phyloP scores from a whole-genome alignment of 2,329 filamentous ascomycete genomes.

The Cercospora beticola region DNA sequence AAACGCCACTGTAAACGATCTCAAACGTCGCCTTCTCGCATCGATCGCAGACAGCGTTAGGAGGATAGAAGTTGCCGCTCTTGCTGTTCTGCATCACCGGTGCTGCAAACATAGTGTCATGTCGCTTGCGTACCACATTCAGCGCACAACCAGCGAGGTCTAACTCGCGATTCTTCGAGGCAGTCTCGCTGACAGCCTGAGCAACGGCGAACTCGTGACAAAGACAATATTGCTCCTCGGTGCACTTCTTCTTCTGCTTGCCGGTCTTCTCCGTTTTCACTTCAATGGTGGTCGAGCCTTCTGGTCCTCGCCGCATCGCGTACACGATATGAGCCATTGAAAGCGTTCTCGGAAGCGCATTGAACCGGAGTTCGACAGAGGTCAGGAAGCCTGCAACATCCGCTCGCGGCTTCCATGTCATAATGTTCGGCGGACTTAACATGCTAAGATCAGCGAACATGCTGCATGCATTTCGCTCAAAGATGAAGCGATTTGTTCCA shows the following conservation, averaged over 20 bases:
- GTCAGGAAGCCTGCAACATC: conserved; percentile 18
- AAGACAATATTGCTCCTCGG: conserved; percentile 15
- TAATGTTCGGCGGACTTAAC: conserved; percentile 16
- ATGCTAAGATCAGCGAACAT: conserved; percentile 19
- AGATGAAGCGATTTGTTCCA: conserved; percentile 21
- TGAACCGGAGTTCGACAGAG: conserved; percentile 17
- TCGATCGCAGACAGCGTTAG: conserved; percentile 8
- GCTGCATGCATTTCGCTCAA: conserved; percentile 21
- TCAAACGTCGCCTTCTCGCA: conserved; percentile 19
- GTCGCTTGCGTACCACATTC: conserved; percentile 16
- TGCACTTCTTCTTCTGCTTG: conserved; percentile 10
- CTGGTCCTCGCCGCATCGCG: conserved; percentile 9
- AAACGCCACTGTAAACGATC: conserved; percentile 23
- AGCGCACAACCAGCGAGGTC: conserved; percentile 18
- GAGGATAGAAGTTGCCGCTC: conserved; percentile 5
- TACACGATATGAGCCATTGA: conserved; percentile 15
- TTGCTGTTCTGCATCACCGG: conserved; percentile 11
- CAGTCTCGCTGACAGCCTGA: background rate
- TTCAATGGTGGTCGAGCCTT: conserved; percentile 12
- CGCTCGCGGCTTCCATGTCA: conserved; percentile 20
- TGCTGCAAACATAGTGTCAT: conserved; percentile 14
- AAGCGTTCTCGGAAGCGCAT: conserved; percentile 2
- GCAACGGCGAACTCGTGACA: conserved; percentile 17
- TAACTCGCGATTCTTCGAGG: background rate
- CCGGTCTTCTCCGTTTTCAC: conserved; percentile 14